phyloP scores from a whole-genome alignment of 208 protist species.

The Herpetomonas muscarum region DNA sequence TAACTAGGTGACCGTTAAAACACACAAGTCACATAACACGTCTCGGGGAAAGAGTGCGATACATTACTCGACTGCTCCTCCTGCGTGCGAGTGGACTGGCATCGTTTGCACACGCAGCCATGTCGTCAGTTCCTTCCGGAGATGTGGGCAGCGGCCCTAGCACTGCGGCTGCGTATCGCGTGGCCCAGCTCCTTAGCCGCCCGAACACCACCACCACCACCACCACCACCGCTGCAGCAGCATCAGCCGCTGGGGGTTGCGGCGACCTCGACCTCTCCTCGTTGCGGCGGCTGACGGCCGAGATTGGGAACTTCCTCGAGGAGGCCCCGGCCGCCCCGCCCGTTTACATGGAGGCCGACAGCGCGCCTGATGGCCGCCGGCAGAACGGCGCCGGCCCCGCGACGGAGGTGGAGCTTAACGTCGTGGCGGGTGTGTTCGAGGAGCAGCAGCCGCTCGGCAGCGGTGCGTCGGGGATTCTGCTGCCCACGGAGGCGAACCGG shows the following conservation, averaged over 20 bases:
- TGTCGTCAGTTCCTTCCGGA: not conserved
- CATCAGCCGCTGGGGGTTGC: not conserved
- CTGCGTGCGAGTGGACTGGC: too few relatives aligned
- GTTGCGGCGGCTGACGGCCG: slow-evolving; percentile 31
- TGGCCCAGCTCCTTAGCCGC: slow-evolving; percentile 21
- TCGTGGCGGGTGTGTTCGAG: slow-evolving; percentile 84
- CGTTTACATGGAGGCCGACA: slow-evolving; percentile 48
- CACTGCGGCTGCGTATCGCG: slow-evolving; percentile 15
- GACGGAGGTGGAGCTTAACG: slow-evolving; percentile 59
- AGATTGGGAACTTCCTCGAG: slow-evolving; percentile 57
- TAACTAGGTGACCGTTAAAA: too few relatives aligned
- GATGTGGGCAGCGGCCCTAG: not conserved
- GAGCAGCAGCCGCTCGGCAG: slow-evolving; percentile 12
- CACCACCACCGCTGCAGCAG: too few relatives aligned
- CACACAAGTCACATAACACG: too few relatives aligned
- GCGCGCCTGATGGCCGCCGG: not conserved
- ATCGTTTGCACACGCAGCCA: too few relatives aligned
- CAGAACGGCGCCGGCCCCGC: not conserved
- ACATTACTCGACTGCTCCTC: too few relatives aligned
- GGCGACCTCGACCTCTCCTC: slow-evolving; percentile 18
- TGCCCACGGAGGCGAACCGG: slow-evolving; percentile 54
- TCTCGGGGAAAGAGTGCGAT: too few relatives aligned
- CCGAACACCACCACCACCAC: too few relatives aligned
- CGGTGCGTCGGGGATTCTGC: slow-evolving; percentile 36
- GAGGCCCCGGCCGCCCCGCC: slow-evolving; percentile 36